Percentiles rank a stretch among this genome's conserved stretches.
Conservation (phyloP, 768 basidiomycete genomes). For the Hygrophoropsis aurantiaca region DNA sequence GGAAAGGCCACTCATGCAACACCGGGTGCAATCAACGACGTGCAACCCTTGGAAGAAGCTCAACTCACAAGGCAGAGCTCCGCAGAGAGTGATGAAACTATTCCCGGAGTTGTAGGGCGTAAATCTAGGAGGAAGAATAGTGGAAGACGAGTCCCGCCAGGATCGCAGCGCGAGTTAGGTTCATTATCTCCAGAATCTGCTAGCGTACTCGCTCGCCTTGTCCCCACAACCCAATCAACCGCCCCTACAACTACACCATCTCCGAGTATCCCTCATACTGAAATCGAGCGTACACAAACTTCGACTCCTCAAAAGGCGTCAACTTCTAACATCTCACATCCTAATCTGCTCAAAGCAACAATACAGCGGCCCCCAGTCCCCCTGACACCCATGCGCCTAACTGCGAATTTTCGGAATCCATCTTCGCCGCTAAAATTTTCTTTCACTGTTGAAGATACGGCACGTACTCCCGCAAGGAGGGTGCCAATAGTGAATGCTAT, state of each 20-base stretch:
- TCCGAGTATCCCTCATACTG: conserved; percentile 18
- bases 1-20: conserved; percentile 15
- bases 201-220: conserved; percentile 38
- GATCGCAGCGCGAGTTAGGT: conserved; percentile 43
- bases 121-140: conserved; percentile 32
- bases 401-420: conserved; percentile 4
- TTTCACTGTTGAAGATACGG: conserved; percentile 35
- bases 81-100: neutral
- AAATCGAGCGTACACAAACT: conserved; percentile 26
- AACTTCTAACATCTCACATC: conserved; percentile 9
- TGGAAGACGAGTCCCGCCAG: conserved; percentile 1
- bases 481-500: conserved; percentile 57
- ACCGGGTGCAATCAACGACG: neutral
- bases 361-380: conserved; percentile 27
- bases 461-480: conserved; percentile 63
- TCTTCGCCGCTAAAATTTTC: conserved; percentile 35
- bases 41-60: neutral
- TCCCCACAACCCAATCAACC: conserved; percentile 23
- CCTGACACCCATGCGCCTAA: conserved; percentile 27
- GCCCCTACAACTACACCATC: conserved; percentile 8
- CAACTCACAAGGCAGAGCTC: neutral
- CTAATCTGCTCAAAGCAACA: conserved; percentile 15
- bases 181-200: conserved; percentile 64
- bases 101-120: conserved; percentile 1
- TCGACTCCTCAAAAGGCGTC: conserved; percentile 18